Conservation (phyloP, 2,329 filamentous ascomycete genomes). For the Diaporthe ilicicola region DNA sequence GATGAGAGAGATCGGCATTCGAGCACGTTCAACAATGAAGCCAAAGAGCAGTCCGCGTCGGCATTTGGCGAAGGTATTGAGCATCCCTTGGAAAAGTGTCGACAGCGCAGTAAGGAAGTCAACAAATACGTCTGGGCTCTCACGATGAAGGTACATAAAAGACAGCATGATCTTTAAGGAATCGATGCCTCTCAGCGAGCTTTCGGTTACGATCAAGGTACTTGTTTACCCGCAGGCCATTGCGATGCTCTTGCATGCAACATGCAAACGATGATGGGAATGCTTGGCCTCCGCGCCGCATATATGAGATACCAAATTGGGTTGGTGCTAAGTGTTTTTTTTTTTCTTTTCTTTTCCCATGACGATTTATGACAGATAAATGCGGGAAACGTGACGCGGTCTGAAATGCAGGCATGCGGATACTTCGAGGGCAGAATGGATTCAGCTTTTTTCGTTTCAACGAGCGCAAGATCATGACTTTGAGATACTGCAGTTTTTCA, state of each 20-base stretch:
- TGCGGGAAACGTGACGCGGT: too few relatives aligned
- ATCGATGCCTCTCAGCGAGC: rapidly evolving
- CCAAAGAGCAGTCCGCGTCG: not conserved
- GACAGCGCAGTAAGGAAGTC: too few relatives aligned
- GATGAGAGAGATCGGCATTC: not conserved
- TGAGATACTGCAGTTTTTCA: too few relatives aligned
- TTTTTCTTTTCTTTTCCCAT: too few relatives aligned
- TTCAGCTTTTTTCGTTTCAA: too few relatives aligned
- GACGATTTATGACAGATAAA: too few relatives aligned
- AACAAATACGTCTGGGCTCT: not conserved
- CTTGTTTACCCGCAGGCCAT: not conserved
- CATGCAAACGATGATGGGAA: not conserved
- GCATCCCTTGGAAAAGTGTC: not conserved
- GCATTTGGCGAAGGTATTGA: not conserved
- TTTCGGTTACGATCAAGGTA: too few relatives aligned
- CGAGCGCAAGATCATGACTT: too few relatives aligned
- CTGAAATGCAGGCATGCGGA: too few relatives aligned
- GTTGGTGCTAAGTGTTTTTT: too few relatives aligned
- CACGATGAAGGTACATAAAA: not conserved
- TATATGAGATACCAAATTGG: too few relatives aligned
- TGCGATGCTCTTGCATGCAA: not conserved
- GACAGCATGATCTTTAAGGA: not conserved
- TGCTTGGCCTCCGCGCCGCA: not conserved
- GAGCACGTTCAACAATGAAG: not conserved
- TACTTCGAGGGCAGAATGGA: too few relatives aligned